These are phyloP conservation scores for Beauveria scarabaeidicola DNA, from an alignment of 2,329 filamentous ascomycete species.

Conservation along the genomic window DNA sequence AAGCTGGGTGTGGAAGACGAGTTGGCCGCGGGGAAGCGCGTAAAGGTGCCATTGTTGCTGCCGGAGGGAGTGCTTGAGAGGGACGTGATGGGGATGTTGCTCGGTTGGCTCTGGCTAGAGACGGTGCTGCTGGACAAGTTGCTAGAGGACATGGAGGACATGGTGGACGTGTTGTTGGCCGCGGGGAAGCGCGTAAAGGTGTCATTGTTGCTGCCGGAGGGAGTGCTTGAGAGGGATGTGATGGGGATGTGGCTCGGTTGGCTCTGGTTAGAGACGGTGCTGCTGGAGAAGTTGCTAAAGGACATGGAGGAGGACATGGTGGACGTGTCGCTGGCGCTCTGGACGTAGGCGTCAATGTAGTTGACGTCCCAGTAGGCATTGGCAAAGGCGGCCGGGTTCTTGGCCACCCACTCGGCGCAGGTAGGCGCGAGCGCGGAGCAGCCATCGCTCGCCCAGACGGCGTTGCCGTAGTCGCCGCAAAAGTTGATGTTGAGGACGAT, in stretches of 20 bases:
- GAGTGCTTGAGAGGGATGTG: background rate
- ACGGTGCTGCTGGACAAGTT: background rate
- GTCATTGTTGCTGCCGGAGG: background rate
- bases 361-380: constrained; percentile 45
- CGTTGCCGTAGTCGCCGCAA: constrained; percentile 61
- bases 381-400: constrained; percentile 34
- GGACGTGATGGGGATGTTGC: background rate
- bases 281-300: background rate
- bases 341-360: constrained; percentile 40
- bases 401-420: constrained; percentile 36
- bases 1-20: constrained; percentile 4
- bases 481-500: constrained; percentile 68
- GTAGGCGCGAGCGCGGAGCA: constrained; percentile 18
- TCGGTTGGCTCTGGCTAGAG: background rate
- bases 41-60: background rate
- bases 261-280: background rate
- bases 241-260: background rate
- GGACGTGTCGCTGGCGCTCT: background rate
- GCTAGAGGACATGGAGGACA: background rate
- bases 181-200: background rate
- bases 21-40: background rate
- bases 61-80: background rate
- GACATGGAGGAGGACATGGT: background rate
- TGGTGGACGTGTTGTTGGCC: background rate
- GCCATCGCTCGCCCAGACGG: constrained; percentile 22